A percentile compares a stretch with the other conserved stretches of the same genome.
Evolutionary conservation across 2,329 filamentous ascomycete genomes (phyloP).

Genomic region (Aspergillus niger): DNA sequence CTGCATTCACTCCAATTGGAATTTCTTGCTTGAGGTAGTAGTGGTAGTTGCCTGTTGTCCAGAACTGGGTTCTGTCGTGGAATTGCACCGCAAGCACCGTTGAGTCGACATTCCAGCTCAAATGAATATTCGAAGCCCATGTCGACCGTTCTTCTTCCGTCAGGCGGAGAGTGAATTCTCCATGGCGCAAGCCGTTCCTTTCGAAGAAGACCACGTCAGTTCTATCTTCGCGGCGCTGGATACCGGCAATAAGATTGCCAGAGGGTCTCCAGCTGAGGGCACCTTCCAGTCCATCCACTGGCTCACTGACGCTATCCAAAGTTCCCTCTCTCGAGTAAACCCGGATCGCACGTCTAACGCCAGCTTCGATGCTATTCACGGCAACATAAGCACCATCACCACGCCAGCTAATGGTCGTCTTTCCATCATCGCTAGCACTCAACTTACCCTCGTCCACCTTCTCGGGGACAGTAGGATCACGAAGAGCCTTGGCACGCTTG

Average conservation of each 20-base stretch:
- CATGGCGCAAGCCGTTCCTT: slow-evolving; percentile 94
- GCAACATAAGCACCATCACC: slow-evolving; percentile 92
- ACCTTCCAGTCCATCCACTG: slow-evolving; percentile 86
- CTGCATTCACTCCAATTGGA: slow-evolving; percentile 39
- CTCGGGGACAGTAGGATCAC: slow-evolving; percentile 93
- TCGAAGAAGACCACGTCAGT: slow-evolving; percentile 93
- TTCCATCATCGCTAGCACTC: slow-evolving; percentile 71
- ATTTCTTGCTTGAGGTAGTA: slow-evolving; percentile 97
- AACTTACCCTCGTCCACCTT: slow-evolving; percentile 80
- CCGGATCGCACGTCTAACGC: slow-evolving; percentile 74
- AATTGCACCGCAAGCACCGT: slow-evolving; percentile 83
- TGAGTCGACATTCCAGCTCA: slow-evolving; percentile 91
- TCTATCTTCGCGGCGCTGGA: slow-evolving; percentile 70
- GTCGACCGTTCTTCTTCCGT: slow-evolving; percentile 60
- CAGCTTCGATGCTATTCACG: slow-evolving; percentile 74
- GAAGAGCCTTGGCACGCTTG: slow-evolving; percentile 78
- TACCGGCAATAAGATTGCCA: slow-evolving; percentile 85
- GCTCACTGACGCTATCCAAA: slow-evolving; percentile 91
- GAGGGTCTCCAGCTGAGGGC: slow-evolving; percentile 87
- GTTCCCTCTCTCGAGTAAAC: slow-evolving; percentile 89
- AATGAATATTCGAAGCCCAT: slow-evolving; percentile 60
- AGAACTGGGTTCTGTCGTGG: slow-evolving; percentile 77
- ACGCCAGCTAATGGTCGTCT: slow-evolving; percentile 81
- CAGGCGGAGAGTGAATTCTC: slow-evolving; percentile 79
- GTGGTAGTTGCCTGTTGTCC: slow-evolving; percentile 97